phyloP scores from a whole-genome alignment of 1,284 basidiomycete species.

The Calocybe gambosa region DNA sequence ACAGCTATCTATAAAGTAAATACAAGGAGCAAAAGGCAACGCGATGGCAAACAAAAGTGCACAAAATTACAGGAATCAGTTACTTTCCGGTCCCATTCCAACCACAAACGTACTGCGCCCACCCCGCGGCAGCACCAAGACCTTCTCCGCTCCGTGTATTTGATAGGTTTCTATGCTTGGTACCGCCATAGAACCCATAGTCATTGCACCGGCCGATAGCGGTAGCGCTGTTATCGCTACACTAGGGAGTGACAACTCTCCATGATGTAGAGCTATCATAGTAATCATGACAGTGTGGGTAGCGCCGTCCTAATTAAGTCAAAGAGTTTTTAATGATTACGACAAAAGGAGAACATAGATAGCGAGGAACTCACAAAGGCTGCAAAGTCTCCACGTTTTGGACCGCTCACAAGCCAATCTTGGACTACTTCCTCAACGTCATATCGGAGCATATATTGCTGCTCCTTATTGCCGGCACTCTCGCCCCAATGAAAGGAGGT shows the following conservation, averaged over 20 bases:
- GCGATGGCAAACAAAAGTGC: constrained; percentile 1
- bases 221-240: constrained; percentile 59
- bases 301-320: constrained; percentile 44
- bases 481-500: constrained; percentile 74
- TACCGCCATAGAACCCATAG: constrained; percentile 51
- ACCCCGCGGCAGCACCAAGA: constrained; percentile 69
- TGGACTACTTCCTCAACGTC: constrained; percentile 70
- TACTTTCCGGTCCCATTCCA: constrained; percentile 46
- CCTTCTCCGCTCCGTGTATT: constrained; percentile 66
- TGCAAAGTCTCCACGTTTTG: constrained; percentile 70
- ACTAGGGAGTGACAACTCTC: constrained; percentile 65
- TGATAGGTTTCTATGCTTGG: constrained; percentile 72
- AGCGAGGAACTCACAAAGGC: constrained; percentile 44
- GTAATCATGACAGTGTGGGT: constrained; percentile 57
- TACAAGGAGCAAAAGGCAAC: too few relatives aligned
- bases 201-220: constrained; percentile 35
- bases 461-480: constrained; percentile 33
- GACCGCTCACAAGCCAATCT: constrained; percentile 81
- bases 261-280: constrained; percentile 73
- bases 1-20: too few relatives aligned
- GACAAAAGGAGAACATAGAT: neutral
- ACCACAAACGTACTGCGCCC: constrained; percentile 76
- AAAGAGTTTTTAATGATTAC: neutral
- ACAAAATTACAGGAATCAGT: neutral
- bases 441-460: constrained; percentile 57